These are phyloP conservation scores for Ananas comosus DNA, from an alignment of 176 grass and related monocot species.

Conservation along the genomic window DNA sequence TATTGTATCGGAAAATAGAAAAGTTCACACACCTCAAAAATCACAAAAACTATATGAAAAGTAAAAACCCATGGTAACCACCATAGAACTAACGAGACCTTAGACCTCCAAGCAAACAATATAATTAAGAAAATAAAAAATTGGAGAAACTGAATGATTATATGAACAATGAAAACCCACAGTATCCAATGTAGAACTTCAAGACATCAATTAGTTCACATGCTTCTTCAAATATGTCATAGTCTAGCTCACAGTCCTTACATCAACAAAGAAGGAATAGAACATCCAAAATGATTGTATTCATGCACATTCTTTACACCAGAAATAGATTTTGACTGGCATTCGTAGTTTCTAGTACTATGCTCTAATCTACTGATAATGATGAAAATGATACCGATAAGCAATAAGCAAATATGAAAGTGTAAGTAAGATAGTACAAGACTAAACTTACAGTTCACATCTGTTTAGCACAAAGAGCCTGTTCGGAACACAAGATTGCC, in stretches of 20 bases:
- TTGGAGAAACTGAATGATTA: too few relatives aligned
- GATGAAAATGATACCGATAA: background rate
- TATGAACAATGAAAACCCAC: too few relatives aligned
- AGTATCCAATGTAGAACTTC: too few relatives aligned
- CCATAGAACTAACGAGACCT: too few relatives aligned
- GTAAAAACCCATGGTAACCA: too few relatives aligned
- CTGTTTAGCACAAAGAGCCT: constrained; percentile 59
- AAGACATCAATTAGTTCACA: too few relatives aligned
- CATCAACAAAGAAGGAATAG: background rate
- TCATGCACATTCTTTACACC: background rate
- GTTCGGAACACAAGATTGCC: constrained; percentile 77
- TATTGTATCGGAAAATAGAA: too few relatives aligned
- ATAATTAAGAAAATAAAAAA: too few relatives aligned
- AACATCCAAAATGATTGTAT: background rate
- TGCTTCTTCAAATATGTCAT: background rate
- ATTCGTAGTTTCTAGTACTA: background rate
- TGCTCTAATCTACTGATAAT: background rate
- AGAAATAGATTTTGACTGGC: background rate
- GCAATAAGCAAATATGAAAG: background rate
- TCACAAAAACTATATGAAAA: too few relatives aligned
- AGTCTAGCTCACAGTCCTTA: background rate
- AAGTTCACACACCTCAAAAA: too few relatives aligned
- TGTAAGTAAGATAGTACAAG: background rate
- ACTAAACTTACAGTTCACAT: constrained; percentile 79
- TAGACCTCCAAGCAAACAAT: too few relatives aligned